Evolutionary conservation across 441 rosid genomes (phyloP).

Genomic region (Croton setiger): DNA sequence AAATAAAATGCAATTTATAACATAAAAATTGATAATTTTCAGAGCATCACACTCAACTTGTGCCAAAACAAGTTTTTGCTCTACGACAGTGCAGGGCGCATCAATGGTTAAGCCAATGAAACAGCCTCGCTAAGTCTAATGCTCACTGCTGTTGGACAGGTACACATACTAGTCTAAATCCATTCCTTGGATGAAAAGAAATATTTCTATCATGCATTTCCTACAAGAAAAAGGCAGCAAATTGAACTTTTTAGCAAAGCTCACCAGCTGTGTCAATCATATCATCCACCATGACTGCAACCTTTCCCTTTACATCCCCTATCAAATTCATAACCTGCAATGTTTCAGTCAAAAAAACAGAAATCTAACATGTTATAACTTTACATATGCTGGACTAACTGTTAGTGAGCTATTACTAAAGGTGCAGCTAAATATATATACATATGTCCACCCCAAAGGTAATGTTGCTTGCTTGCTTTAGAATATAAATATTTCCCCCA

Average conservation of each 20-base stretch:
- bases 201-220: constrained; percentile 7
- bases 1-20: too few species aligned
- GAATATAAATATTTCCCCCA: neutral
- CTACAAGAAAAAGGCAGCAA: constrained; percentile 2
- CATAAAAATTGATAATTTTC: neutral
- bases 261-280: constrained; percentile 98
- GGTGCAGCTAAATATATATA: too few species aligned
- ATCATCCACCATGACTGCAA: constrained; percentile 96
- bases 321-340: constrained; percentile 92
- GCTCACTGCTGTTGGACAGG: neutral
- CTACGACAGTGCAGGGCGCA: neutral
- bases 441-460: too few species aligned
- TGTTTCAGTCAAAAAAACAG: constrained; percentile 11
- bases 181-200: neutral
- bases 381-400: too few species aligned
- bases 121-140: neutral
- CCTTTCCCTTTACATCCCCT: constrained; percentile 94
- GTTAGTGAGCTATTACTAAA: too few species aligned
- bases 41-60: neutral
- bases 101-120: neutral
- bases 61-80: neutral
- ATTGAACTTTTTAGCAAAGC: constrained; percentile 13
- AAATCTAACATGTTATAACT: neutral
- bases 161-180: neutral
- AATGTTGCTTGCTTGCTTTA: too few species aligned